phyloP scores from a whole-genome alignment of 2,329 filamentous ascomycete genomes.

The Penicillium sp. region DNA sequence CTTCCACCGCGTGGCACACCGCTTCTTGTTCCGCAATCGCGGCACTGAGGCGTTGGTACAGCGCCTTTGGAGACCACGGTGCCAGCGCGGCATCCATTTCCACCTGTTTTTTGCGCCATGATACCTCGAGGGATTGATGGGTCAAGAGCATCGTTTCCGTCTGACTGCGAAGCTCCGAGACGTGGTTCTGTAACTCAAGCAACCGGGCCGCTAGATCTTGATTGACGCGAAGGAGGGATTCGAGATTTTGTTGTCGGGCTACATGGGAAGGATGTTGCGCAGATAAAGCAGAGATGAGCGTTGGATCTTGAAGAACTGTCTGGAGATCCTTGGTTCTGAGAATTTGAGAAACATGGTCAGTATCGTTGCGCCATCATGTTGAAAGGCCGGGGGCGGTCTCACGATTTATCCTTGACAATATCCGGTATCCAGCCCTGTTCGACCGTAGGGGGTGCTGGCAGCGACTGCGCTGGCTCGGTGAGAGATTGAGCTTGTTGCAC shows the following conservation, averaged over 20 bases:
- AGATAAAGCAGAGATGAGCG: constrained; percentile 68
- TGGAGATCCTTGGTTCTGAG: constrained; percentile 52
- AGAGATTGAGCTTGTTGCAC: constrained; percentile 1
- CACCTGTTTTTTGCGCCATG: constrained; percentile 81
- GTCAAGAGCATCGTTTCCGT: constrained; percentile 77
- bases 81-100: constrained; percentile 82
- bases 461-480: constrained; percentile 6
- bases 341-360: constrained; percentile 2
- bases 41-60: constrained; percentile 75
- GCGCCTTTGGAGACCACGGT: constrained; percentile 76
- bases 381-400: constrained; percentile 28
- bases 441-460: constrained; percentile 34
- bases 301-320: constrained; percentile 65
- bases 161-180: constrained; percentile 52
- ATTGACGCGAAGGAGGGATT: constrained; percentile 63
- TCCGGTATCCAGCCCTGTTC: constrained; percentile 70
- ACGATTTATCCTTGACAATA: constrained; percentile 76
- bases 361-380: neutral
- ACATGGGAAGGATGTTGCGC: constrained; percentile 67
- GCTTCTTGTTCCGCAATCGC: constrained; percentile 76
- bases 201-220: constrained; percentile 56
- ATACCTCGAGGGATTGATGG: constrained; percentile 80
- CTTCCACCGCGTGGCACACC: constrained; percentile 76
- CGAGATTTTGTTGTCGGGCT: constrained; percentile 59
- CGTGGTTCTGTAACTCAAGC: constrained; percentile 41